phyloP scores from a whole-genome alignment of 208 protist species.

The Leishmania braziliensis region DNA sequence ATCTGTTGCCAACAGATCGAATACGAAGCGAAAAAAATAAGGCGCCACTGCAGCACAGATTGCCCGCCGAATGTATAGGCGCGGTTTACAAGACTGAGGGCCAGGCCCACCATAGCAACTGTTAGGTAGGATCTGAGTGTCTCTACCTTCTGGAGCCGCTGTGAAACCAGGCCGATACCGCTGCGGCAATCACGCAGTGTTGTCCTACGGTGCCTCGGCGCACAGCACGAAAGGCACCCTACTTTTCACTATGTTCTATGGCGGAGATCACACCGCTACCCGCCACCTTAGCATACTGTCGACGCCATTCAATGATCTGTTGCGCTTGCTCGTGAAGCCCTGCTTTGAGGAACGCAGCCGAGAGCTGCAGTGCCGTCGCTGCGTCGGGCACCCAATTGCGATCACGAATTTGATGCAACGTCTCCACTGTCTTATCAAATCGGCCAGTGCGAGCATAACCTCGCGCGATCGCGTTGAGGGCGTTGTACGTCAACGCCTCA shows the following conservation, averaged over 20 bases:
- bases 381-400: slow-evolving; percentile 83
- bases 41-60: too few relatives aligned
- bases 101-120: neutral
- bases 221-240: neutral
- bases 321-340: slow-evolving; percentile 88
- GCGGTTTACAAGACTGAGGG: too few relatives aligned
- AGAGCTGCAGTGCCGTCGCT: slow-evolving; percentile 75
- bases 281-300: slow-evolving; percentile 73
- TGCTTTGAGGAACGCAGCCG: slow-evolving; percentile 80
- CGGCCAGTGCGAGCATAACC: slow-evolving; percentile 72
- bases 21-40: too few relatives aligned
- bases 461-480: slow-evolving; percentile 80
- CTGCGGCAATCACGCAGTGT: neutral
- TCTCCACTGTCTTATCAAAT: slow-evolving; percentile 89
- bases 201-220: neutral
- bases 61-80: too few relatives aligned
- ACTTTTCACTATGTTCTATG: neutral
- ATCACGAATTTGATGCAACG: slow-evolving; percentile 77
- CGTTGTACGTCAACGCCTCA: slow-evolving; percentile 58
- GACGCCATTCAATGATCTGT: slow-evolving; percentile 86
- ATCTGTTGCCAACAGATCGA: too few relatives aligned
- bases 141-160: neutral
- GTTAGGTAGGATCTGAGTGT: neutral
- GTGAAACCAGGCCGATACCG: neutral
- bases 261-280: neutral